Evolutionary conservation across 2,329 filamentous ascomycete genomes (phyloP), one percentile per base, ranked within the genome.

Genomic region (Chlorencoelia australis): DNA sequence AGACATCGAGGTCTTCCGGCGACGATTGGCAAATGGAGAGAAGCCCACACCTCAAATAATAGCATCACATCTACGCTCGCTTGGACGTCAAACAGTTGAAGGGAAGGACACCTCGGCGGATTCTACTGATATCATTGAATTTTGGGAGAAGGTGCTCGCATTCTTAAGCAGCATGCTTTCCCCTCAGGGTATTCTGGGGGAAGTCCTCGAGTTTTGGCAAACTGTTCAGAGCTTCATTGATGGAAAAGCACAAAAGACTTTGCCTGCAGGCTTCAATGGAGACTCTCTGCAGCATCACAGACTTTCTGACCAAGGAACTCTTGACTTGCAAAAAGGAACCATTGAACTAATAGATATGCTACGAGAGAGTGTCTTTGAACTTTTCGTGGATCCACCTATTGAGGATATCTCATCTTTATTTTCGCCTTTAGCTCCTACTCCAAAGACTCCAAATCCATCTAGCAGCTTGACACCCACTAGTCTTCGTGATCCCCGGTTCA

Each of bases 141-240:
- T 96, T 42, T 98, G 91, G 91, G 88, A 95, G 52, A 85, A 88
- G 56, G 78, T 94, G 45, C 66, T 85, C 41, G 65, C 71, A 0
- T 91, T 86, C 44, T 58, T 96, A 42, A 78, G 65, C 7, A 75
- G 72, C 27, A 68, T 98, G 25, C 65, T 98, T 0, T 88, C 86
- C 0, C 63, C 78, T 5, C 77, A 79, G 44, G 91, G 91, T 4
- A 69, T 96, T 11, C 66, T 98, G 5, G 87, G 86, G 1, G 91
- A 98, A 57, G 73, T 96, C 2, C 63, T 94, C 13, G 87, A 94
- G 45, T 96, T 94, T 58, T 95, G 89, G 86, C 84, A 94, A 47
- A 91, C 80, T 10, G 79, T 88, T 0, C 80, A 93, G 51, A 82
- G 83, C 1, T 98, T 98, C 56, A 81, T 96, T 40, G 78, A 86